Evolutionary conservation across 306 rosid genomes (phyloP).

Genomic region (Quercus ilex): DNA sequence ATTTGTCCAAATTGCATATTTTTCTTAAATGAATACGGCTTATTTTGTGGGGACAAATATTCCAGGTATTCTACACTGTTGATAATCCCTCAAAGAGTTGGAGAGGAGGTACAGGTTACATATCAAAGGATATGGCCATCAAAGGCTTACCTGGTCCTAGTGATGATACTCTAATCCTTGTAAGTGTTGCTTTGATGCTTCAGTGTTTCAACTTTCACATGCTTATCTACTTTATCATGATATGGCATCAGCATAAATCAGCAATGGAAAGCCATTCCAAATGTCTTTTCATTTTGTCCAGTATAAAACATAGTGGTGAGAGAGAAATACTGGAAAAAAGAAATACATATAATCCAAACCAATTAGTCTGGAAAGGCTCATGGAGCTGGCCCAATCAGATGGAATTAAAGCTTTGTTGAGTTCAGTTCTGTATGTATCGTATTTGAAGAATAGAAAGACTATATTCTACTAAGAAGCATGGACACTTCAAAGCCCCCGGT

Average conservation of each 20-base stretch:
- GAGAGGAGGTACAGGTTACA: slow-evolving; percentile 86
- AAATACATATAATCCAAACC: not conserved
- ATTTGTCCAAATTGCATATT: slow-evolving; percentile 8
- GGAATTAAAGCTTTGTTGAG: not conserved
- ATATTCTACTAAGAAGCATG: no score
- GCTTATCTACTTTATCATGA: not conserved
- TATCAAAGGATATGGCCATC: slow-evolving; percentile 74
- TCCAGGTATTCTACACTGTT: slow-evolving; percentile 77
- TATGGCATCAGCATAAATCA: not conserved
- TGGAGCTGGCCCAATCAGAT: not conserved
- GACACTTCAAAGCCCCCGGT: no score
- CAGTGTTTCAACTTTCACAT: not conserved
- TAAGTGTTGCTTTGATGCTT: slow-evolving; percentile 46
- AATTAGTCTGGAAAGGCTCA: not conserved
- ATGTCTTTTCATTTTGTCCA: not conserved
- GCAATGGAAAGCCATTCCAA: not conserved
- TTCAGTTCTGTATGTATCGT: no score
- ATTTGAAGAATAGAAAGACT: no score
- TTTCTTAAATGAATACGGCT: not conserved
- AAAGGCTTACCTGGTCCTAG: slow-evolving; percentile 91
- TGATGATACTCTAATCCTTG: slow-evolving; percentile 75
- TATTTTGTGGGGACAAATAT: slow-evolving; percentile 11
- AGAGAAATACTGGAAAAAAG: not conserved
- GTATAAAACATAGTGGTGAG: no score
- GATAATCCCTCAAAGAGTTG: slow-evolving; percentile 80